Evolutionary conservation across 148 eudicot species (phyloP).

Genomic region (Simmondsia chinensis): DNA sequence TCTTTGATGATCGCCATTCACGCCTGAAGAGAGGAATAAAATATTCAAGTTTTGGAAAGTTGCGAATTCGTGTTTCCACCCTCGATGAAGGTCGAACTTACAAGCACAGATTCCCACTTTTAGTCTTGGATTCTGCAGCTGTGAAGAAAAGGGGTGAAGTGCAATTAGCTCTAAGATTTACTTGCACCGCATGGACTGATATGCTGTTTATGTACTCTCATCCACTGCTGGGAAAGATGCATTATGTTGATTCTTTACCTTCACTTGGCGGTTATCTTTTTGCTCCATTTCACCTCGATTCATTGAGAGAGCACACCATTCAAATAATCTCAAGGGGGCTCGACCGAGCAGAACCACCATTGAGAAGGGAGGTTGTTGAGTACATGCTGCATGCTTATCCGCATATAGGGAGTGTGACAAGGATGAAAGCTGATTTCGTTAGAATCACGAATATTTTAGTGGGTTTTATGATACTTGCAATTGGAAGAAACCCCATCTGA

Average conservation of each 20-base stretch:
- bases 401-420: conserved; percentile 65
- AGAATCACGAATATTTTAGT: conserved; percentile 44
- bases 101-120: conserved; percentile 47
- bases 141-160: conserved; percentile 62
- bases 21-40: conserved; percentile 44
- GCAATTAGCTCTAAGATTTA: conserved; percentile 50
- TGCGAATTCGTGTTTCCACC: conserved; percentile 50
- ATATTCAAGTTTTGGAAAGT: conserved; percentile 48
- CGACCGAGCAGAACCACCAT: conserved; percentile 57
- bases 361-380: conserved; percentile 54
- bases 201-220: conserved; percentile 59
- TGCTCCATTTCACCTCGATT: conserved; percentile 62
- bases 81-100: conserved; percentile 52
- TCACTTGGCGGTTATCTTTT: conserved; percentile 32
- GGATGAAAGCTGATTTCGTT: conserved; percentile 58
- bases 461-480: conserved; percentile 58
- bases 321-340: conserved; percentile 49
- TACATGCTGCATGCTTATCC: conserved; percentile 58
- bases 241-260: conserved; percentile 45
- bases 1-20: conserved; percentile 53
- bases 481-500: conserved; percentile 52
- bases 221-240: conserved; percentile 51
- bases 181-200: conserved; percentile 48
- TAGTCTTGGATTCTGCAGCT: conserved; percentile 41
- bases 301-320: conserved; percentile 52